Conservation (phyloP, 2,329 filamentous ascomycete genomes). For the Rachicladosporium sp. region DNA sequence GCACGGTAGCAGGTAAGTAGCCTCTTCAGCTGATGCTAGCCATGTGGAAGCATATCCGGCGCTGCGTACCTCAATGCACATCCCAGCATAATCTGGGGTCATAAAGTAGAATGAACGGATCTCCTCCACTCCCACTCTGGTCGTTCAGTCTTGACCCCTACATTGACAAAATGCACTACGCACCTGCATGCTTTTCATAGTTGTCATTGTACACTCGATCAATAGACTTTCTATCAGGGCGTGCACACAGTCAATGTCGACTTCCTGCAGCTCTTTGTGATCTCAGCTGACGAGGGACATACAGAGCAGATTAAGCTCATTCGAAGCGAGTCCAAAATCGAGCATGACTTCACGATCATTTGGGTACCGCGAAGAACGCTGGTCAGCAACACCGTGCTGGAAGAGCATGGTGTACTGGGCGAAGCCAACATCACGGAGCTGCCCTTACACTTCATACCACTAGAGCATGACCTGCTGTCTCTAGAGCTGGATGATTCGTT, state of each 20-base stretch:
- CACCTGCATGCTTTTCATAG: too few relatives aligned
- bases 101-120: slow-evolving; percentile 51
- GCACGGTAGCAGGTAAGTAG: slow-evolving; percentile 69
- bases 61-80: neutral
- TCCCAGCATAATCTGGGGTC: slow-evolving; percentile 29
- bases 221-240: too few relatives aligned
- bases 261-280: too few relatives aligned
- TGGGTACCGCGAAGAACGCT: slow-evolving; percentile 90
- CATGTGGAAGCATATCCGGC: neutral
- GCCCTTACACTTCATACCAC: slow-evolving; percentile 76
- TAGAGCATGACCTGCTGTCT: slow-evolving; percentile 84
- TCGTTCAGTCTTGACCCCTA: slow-evolving; percentile 31
- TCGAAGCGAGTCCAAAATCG: slow-evolving; percentile 73
- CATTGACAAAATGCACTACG: slow-evolving; percentile 10
- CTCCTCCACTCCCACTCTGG: slow-evolving; percentile 37
- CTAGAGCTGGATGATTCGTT: slow-evolving; percentile 83
- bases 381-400: slow-evolving; percentile 80
- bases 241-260: too few relatives aligned
- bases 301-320: slow-evolving; percentile 83
- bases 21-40: slow-evolving; percentile 7
- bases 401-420: slow-evolving; percentile 84
- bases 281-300: slow-evolving; percentile 2
- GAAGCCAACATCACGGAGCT: slow-evolving; percentile 84
- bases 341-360: slow-evolving; percentile 93
- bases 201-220: too few relatives aligned